phyloP scores from a whole-genome alignment of 2,329 filamentous ascomycete genomes.

The Magnaporthiopsis rhizophila region DNA sequence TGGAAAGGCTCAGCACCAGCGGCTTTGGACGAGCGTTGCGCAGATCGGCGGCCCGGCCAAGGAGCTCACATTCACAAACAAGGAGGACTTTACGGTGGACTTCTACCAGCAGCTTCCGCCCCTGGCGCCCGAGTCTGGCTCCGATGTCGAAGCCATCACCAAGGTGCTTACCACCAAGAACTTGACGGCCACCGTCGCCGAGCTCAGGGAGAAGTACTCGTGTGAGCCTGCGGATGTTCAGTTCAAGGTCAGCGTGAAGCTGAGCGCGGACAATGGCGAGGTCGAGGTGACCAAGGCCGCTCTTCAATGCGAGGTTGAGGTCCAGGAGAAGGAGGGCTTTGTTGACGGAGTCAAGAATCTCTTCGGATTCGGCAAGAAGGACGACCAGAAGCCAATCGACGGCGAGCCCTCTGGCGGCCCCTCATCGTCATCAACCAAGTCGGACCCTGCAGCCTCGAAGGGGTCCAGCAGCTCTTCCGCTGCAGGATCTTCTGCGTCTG shows the following conservation, averaged over 20 bases:
- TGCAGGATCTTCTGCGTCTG: constrained; percentile 17
- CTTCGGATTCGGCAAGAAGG: constrained; percentile 88
- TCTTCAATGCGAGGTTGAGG: constrained; percentile 78
- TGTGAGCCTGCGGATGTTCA: constrained; percentile 71
- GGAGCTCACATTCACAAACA: constrained; percentile 75
- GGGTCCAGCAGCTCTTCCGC: constrained; percentile 11
- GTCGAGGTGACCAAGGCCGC: constrained; percentile 69
- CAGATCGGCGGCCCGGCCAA: constrained; percentile 69
- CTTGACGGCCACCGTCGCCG: constrained; percentile 71
- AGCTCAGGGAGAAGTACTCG: constrained; percentile 69
- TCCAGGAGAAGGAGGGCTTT: constrained; percentile 64
- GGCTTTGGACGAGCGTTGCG: constrained; percentile 73
- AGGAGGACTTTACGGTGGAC: constrained; percentile 69
- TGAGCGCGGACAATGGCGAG: constrained; percentile 67
- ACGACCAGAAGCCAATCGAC: constrained; percentile 68
- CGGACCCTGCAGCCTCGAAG: constrained; percentile 14
- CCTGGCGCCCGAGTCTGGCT: constrained; percentile 14
- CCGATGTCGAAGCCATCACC: constrained; percentile 51
- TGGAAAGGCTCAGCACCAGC: constrained; percentile 66
- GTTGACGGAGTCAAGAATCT: constrained; percentile 94
- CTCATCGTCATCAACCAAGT: constrained; percentile 22
- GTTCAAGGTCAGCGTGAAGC: constrained; percentile 68
- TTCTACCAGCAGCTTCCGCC: constrained; percentile 66
- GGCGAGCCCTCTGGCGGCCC: constrained; percentile 35
- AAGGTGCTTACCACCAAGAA: constrained; percentile 70